A percentile compares a stretch with the other conserved stretches of the same genome.
Conservation (phyloP, 1,284 basidiomycete species). For the Apiotrichum sp. region DNA sequence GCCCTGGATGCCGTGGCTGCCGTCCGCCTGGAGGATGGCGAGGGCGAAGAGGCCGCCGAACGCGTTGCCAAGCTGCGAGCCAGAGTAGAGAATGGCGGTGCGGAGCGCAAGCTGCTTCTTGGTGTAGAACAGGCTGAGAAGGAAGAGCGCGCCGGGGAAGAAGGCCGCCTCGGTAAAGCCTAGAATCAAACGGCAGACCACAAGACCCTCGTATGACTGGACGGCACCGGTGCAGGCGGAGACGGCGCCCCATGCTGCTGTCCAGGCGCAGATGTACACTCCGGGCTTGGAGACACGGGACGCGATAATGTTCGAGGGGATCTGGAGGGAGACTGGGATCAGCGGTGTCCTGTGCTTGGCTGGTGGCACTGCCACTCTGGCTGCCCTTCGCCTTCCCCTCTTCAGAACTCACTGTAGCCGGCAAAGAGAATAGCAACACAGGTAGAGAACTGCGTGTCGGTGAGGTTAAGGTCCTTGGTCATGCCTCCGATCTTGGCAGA, state of each 20-base stretch:
- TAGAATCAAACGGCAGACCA: conserved; percentile 22
- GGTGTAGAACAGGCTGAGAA: conserved; percentile 12
- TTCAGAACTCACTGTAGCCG: conserved; percentile 10
- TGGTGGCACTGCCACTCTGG: conserved; percentile 17
- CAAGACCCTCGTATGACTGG: conserved; percentile 21
- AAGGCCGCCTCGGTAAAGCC: conserved; percentile 34
- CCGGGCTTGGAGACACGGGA: conserved; percentile 26
- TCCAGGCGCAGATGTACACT: conserved; percentile 28
- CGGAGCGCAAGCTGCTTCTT: conserved; percentile 4
- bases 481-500: conserved; percentile 17
- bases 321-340: conserved; percentile 30
- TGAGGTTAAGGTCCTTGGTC: conserved; percentile 14
- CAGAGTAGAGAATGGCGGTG: conserved; percentile 10
- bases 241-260: conserved; percentile 37
- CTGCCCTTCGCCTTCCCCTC: conserved; percentile 11
- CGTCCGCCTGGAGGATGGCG: conserved; percentile 1
- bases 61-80: conserved; percentile 8
- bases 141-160: conserved; percentile 20
- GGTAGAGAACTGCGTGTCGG: conserved; percentile 22
- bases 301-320: conserved; percentile 41
- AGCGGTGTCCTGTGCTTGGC: not conserved
- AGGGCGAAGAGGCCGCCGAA: conserved; percentile 7
- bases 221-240: conserved; percentile 29
- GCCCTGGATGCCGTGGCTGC: not conserved
- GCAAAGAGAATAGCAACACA: conserved; percentile 27